A percentile compares a stretch with the other conserved stretches of the same genome.
phyloP scores from a whole-genome alignment of 257 asterid species.

The Fraxinus quadrangulata region DNA sequence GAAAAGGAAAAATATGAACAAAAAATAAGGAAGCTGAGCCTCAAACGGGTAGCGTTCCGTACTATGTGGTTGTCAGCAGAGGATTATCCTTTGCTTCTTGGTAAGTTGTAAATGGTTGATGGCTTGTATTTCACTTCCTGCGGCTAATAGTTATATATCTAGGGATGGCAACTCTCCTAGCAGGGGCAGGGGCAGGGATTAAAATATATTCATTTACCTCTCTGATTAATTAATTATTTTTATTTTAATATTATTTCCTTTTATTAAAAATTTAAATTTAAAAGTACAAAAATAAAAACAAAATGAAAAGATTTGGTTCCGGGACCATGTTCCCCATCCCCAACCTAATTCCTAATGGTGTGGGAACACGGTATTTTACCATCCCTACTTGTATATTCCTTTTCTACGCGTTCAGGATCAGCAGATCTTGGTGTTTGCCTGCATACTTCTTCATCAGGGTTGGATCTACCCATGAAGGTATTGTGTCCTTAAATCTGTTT shows the following conservation, averaged over 20 bases:
- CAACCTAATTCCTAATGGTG: no score
- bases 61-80: conserved; percentile 97
- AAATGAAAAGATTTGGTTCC: no score
- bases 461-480: conserved; percentile 98
- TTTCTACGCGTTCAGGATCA: conserved; percentile 56
- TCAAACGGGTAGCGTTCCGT: conserved; percentile 89
- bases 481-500: conserved; percentile 15
- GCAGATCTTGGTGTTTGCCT: conserved; percentile 96
- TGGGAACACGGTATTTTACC: no score
- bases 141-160: no score
- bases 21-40: conserved; percentile 72
- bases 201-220: no score
- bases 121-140: neutral
- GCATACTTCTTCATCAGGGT: conserved; percentile 93
- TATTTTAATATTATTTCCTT: no score
- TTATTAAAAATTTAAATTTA: no score
- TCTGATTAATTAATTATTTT: no score
- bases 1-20: conserved; percentile 94
- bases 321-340: no score
- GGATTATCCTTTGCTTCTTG: conserved; percentile 97
- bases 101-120: conserved; percentile 38
- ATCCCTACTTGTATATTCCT: conserved; percentile 18
- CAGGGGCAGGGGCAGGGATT: no score
- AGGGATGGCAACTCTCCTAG: no score
- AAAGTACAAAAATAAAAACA: no score